phyloP scores from a whole-genome alignment of 352 stramenopile genomes.

The Phytophthora fragariae region DNA sequence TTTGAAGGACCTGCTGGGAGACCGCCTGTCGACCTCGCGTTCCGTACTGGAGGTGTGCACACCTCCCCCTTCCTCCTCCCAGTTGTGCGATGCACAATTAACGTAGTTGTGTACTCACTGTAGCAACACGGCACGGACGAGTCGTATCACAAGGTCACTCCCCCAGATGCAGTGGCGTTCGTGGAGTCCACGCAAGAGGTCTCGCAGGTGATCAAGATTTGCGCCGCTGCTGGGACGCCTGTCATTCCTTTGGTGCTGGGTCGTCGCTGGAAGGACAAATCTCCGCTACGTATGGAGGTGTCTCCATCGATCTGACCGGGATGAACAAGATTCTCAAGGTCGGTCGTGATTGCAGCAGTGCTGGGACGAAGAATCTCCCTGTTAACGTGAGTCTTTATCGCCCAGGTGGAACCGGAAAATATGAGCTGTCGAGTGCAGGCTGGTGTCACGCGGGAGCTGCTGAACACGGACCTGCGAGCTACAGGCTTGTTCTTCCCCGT shows the following conservation, averaged over 20 bases:
- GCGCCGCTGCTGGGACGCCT: slow-evolving; percentile 74
- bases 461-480: slow-evolving; percentile 89
- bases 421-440: slow-evolving; percentile 93
- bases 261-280: slow-evolving; percentile 96
- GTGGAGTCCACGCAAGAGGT: slow-evolving; percentile 90
- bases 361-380: not conserved
- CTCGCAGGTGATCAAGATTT: slow-evolving; percentile 90
- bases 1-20: slow-evolving; percentile 65
- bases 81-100: not conserved
- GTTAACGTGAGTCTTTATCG: not conserved
- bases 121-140: slow-evolving; percentile 90
- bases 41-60: slow-evolving; percentile 62
- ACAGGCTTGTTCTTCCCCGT: slow-evolving; percentile 95
- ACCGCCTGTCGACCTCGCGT: slow-evolving; percentile 70
- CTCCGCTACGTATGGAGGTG: slow-evolving; percentile 81
- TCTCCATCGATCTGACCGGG: slow-evolving; percentile 91
- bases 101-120: not conserved
- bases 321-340: slow-evolving; percentile 78
- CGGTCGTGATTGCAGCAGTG: not conserved
- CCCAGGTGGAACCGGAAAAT: slow-evolving; percentile 32
- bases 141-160: slow-evolving; percentile 86
- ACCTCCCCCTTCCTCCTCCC: not conserved
- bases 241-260: slow-evolving; percentile 94
- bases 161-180: slow-evolving; percentile 88
- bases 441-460: slow-evolving; percentile 91